Conservation (phyloP, 1,284 basidiomycete species). For the Macrocystidia cucumis region DNA sequence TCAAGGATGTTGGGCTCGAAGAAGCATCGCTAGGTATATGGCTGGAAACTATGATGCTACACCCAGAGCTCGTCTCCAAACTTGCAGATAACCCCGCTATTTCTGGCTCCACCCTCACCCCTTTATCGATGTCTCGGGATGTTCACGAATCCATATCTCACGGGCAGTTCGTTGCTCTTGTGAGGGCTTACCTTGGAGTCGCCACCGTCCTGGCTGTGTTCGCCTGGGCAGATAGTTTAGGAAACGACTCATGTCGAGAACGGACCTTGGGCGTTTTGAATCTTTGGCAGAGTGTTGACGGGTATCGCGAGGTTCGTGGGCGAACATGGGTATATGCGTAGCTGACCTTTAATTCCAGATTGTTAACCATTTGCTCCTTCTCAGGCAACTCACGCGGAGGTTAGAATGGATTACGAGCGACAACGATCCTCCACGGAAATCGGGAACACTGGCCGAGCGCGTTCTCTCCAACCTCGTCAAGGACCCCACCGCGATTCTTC, state of each 20-base stretch:
- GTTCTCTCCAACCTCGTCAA: slow-evolving; percentile 53
- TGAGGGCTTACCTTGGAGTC: slow-evolving; percentile 60
- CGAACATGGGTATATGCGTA: neutral
- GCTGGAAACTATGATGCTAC: slow-evolving; percentile 57
- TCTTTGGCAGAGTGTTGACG: slow-evolving; percentile 61
- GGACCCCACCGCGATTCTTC: slow-evolving; percentile 53
- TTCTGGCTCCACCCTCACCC: slow-evolving; percentile 23
- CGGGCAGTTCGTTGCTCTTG: slow-evolving; percentile 53
- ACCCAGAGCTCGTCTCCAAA: slow-evolving; percentile 39
- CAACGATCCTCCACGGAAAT: slow-evolving; percentile 49
- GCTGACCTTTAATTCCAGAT: slow-evolving; percentile 32
- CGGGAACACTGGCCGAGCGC: slow-evolving; percentile 59
- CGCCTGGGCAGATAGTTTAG: slow-evolving; percentile 74
- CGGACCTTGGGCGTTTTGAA: slow-evolving; percentile 52
- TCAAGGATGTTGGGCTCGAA: slow-evolving; percentile 52
- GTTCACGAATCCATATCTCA: slow-evolving; percentile 28
- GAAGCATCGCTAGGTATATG: slow-evolving; percentile 65
- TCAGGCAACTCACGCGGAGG: slow-evolving; percentile 56
- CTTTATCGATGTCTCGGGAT: slow-evolving; percentile 23
- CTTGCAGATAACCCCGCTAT: slow-evolving; percentile 35
- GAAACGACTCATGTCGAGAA: slow-evolving; percentile 54
- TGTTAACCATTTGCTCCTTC: slow-evolving; percentile 53
- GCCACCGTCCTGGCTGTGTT: slow-evolving; percentile 65
- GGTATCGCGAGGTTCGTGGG: slow-evolving; percentile 51
- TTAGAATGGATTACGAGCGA: slow-evolving; percentile 55